phyloP scores from a whole-genome alignment of 2,329 filamentous ascomycete species.

The Colletotrichum tofieldiae region DNA sequence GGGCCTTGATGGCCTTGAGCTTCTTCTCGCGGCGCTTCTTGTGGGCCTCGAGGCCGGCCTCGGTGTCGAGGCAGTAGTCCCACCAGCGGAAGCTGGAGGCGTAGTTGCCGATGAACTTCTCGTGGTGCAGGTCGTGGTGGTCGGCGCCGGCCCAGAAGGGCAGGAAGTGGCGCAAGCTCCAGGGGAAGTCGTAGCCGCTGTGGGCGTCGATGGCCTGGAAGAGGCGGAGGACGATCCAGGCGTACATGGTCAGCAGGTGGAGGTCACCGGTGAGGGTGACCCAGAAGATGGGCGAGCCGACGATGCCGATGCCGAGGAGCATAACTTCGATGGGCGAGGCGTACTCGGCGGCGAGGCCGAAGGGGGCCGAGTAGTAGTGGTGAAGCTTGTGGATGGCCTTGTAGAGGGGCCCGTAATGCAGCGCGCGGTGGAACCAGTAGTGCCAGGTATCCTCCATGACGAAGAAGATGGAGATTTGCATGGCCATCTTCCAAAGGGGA shows the following conservation, averaged over 20 bases:
- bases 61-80: constrained; percentile 95
- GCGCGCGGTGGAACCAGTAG: constrained; percentile 93
- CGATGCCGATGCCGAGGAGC: constrained; percentile 89
- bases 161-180: constrained; percentile 94
- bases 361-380: constrained; percentile 98
- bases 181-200: constrained; percentile 98
- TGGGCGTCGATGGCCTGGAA: constrained; percentile 99
- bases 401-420: constrained; percentile 97
- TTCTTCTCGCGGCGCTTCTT: constrained; percentile 88
- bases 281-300: constrained; percentile 87
- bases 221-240: constrained; percentile 92
- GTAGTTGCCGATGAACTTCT: constrained; percentile 99
- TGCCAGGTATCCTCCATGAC: constrained; percentile 98
- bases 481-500: constrained; percentile 85
- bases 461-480: constrained; percentile 95
- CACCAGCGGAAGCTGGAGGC: constrained; percentile 99
- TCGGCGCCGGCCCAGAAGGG: constrained; percentile 98
- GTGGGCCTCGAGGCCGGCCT: constrained; percentile 89
- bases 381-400: constrained; percentile 99
- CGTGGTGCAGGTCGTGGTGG: constrained; percentile 97
- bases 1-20: constrained; percentile 74
- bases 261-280: constrained; percentile 87
- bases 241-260: constrained; percentile 97
- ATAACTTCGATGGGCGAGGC: constrained; percentile 98
- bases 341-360: constrained; percentile 96